phyloP scores from a whole-genome alignment of 2,329 filamentous ascomycete species.

The Orbilia javanica region DNA sequence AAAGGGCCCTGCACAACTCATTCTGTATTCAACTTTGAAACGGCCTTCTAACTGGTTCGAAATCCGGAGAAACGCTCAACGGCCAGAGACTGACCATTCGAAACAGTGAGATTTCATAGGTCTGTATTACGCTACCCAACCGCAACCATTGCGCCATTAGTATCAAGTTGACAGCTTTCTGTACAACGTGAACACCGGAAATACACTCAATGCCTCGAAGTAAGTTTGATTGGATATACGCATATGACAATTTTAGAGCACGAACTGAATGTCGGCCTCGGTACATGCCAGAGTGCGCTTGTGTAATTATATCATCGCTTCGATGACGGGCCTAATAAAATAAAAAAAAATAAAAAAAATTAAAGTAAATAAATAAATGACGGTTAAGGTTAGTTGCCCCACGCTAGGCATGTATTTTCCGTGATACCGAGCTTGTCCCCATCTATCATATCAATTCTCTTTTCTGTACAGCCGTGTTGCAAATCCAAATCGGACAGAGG shows the following conservation, averaged over 20 bases:
- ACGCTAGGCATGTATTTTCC: constrained; percentile 16
- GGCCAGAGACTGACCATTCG: constrained; percentile 21
- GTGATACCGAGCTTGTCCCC: constrained; percentile 38
- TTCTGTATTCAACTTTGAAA: constrained; percentile 45
- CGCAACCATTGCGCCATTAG: constrained; percentile 58
- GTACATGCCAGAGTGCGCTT: constrained; percentile 9
- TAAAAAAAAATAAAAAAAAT: not conserved
- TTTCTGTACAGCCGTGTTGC: constrained; percentile 36
- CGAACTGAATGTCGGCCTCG: constrained; percentile 9
- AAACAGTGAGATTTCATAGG: constrained; percentile 33
- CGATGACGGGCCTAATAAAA: constrained; percentile 2
- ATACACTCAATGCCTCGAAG: constrained; percentile 31
- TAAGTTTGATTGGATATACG: constrained; percentile 47
- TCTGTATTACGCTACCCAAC: constrained; percentile 56
- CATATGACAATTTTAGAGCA: constrained; percentile 10
- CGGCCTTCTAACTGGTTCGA: constrained; percentile 36
- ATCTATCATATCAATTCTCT: constrained; percentile 12
- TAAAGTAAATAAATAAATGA: not conserved
- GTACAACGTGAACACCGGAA: constrained; percentile 51
- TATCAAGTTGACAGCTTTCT: constrained; percentile 54
- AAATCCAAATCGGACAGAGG: constrained; percentile 19
- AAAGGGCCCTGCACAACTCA: constrained; percentile 38
- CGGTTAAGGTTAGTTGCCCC: constrained; percentile 12
- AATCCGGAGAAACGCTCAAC: constrained; percentile 53
- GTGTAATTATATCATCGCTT: constrained; percentile 27